Evolutionary conservation across 2,329 filamentous ascomycete genomes (phyloP).

Genomic region (Aspergillus quadrilineatus): DNA sequence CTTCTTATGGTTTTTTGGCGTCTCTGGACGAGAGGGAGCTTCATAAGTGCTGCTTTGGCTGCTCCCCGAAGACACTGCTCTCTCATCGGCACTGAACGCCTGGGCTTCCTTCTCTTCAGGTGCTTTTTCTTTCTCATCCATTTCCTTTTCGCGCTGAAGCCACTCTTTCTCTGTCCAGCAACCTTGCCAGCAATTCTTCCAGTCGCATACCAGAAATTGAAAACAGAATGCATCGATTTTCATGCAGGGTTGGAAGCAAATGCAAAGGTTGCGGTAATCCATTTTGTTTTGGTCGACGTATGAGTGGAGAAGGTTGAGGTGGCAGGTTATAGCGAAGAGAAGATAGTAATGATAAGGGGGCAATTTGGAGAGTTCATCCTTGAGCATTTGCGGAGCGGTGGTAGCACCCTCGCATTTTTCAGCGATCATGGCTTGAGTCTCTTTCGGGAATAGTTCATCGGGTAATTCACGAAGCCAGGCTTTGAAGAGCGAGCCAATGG

Average conservation of each 20-base stretch:
- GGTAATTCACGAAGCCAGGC: slow-evolving; percentile 94
- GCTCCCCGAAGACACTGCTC: slow-evolving; percentile 64
- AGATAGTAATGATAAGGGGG: slow-evolving; percentile 97
- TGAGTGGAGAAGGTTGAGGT: slow-evolving; percentile 84
- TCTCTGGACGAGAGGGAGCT: slow-evolving; percentile 31
- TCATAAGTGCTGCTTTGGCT: slow-evolving; percentile 52
- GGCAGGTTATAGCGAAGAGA: slow-evolving; percentile 94
- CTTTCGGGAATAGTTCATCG: slow-evolving; percentile 87
- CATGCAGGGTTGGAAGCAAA: slow-evolving; percentile 96
- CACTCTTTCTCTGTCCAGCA: slow-evolving; percentile 86
- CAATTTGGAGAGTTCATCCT: slow-evolving; percentile 90
- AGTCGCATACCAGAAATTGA: slow-evolving; percentile 90
- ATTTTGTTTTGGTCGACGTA: slow-evolving; percentile 97
- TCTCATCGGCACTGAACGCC: slow-evolving; percentile 48
- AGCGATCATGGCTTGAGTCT: slow-evolving; percentile 74
- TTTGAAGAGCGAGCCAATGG: slow-evolving; percentile 93
- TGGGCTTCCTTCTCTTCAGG: slow-evolving; percentile 27
- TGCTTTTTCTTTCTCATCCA: slow-evolving; percentile 34
- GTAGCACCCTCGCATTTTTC: slow-evolving; percentile 76
- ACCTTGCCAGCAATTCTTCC: slow-evolving; percentile 95
- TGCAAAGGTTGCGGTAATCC: slow-evolving; percentile 93
- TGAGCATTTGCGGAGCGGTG: slow-evolving; percentile 77
- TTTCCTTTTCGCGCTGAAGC: slow-evolving; percentile 58
- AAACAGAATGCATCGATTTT: slow-evolving; percentile 95
- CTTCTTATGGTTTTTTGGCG: slow-evolving; percentile 31